phyloP scores from a whole-genome alignment of 345 rosid genomes.

The Eucalyptus albens region DNA sequence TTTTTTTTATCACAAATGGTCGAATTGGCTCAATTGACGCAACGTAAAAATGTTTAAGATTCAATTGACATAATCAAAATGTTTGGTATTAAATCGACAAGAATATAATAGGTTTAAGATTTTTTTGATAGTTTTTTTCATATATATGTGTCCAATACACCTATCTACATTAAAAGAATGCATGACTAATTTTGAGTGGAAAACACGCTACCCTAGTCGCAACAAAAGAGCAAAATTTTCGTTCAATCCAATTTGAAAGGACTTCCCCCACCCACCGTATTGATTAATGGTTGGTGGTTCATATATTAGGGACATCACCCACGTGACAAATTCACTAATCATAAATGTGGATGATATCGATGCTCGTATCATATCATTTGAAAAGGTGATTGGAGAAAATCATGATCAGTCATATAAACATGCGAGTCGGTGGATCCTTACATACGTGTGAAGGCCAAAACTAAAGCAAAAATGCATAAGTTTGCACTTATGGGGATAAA shows the following conservation, averaged over 20 bases:
- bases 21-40: rapidly evolving
- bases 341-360: not conserved
- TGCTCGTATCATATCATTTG: not conserved
- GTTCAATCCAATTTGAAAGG: not conserved
- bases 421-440: not conserved
- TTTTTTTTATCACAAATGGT: too few relatives aligned
- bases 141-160: not conserved
- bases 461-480: not conserved
- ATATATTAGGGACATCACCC: not conserved
- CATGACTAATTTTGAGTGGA: not conserved
- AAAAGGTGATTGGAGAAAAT: not conserved
- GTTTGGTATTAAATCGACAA: too few relatives aligned
- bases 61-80: too few relatives aligned
- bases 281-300: not conserved
- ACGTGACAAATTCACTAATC: not conserved
- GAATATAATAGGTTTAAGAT: too few relatives aligned
- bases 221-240: not conserved
- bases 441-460: not conserved
- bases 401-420: too few relatives aligned
- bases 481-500: not conserved
- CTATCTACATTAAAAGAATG: not conserved
- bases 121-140: too few relatives aligned
- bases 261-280: not conserved
- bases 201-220: not conserved
- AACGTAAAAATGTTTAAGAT: too few relatives aligned